phyloP scores from a whole-genome alignment of 2,329 filamentous ascomycete genomes.

The Nigrograna mackinnonii region DNA sequence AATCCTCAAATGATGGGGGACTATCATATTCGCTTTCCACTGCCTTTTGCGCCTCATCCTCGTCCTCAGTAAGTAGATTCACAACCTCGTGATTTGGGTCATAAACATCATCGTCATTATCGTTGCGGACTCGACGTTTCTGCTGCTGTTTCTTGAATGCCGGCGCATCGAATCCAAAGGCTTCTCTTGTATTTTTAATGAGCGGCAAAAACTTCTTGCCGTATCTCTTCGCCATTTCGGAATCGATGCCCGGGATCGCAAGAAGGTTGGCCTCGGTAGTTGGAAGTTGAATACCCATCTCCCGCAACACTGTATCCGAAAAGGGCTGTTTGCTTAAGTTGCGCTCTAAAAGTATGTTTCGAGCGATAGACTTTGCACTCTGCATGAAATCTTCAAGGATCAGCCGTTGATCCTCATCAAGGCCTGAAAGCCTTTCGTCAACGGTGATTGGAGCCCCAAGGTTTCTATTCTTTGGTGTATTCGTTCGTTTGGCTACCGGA shows the following conservation, averaged over 20 bases:
- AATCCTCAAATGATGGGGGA: slow-evolving; percentile 23
- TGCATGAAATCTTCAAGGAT: slow-evolving; percentile 68
- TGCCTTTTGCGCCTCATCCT: slow-evolving; percentile 25
- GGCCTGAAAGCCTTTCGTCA: slow-evolving; percentile 56
- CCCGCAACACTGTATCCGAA: slow-evolving; percentile 68
- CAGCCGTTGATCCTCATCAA: slow-evolving; percentile 64
- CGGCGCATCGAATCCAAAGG: slow-evolving; percentile 22
- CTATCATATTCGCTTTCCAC: slow-evolving; percentile 11
- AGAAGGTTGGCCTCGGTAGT: slow-evolving; percentile 64
- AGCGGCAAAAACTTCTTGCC: slow-evolving; percentile 65
- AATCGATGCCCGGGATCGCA: slow-evolving; percentile 65
- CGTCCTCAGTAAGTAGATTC: slow-evolving; percentile 42
- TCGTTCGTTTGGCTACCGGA: slow-evolving; percentile 31
- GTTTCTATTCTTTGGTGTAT: slow-evolving; percentile 42
- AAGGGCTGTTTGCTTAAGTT: slow-evolving; percentile 64
- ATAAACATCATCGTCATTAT: slow-evolving; percentile 44
- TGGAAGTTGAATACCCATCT: slow-evolving; percentile 75
- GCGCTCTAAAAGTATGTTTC: slow-evolving; percentile 63
- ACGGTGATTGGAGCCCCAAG: slow-evolving; percentile 63
- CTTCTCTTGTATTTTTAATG: slow-evolving; percentile 44
- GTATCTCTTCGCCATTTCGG: slow-evolving; percentile 63
- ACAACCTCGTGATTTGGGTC: slow-evolving; percentile 57
- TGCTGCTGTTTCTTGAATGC: not conserved
- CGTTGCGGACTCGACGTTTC: no score
- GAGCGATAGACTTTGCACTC: slow-evolving; percentile 63